Conservation (phyloP, 331 rosid genomes). For the Erythrophleum ivorense region DNA sequence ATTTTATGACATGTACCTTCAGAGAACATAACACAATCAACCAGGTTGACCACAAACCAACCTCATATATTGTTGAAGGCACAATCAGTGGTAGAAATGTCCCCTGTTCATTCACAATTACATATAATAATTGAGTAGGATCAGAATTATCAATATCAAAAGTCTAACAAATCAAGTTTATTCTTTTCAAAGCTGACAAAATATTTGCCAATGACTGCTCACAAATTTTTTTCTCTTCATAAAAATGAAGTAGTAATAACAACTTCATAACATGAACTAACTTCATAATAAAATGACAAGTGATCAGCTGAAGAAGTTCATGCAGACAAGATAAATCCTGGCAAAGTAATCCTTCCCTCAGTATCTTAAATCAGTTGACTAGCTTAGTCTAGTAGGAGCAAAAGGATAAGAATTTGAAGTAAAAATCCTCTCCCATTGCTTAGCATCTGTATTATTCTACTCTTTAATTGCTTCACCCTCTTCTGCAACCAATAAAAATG, state of each 20-base stretch:
- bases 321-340: not conserved
- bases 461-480: not conserved
- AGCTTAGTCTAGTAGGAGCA: conserved; percentile 10
- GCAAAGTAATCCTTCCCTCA: not conserved
- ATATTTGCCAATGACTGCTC: not conserved
- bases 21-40: conserved; percentile 82
- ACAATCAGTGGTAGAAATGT: conserved; percentile 85
- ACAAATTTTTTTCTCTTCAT: conserved; percentile 12
- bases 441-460: too few relatives aligned
- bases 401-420: conserved; percentile 16
- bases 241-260: not conserved
- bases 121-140: conserved; percentile 26
- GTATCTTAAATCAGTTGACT: not conserved
- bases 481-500: not conserved
- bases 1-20: conserved; percentile 61
- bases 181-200: conserved; percentile 13
- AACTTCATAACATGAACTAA: conserved; percentile 27
- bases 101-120: conserved; percentile 66
- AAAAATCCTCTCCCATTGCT: not conserved
- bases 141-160: conserved; percentile 1
- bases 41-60: conserved; percentile 91
- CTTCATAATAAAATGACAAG: conserved; percentile 29
- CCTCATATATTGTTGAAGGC: conserved; percentile 84
- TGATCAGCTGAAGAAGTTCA: conserved; percentile 10
- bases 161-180: not conserved